Percentiles rank a stretch among this genome's conserved stretches.
Evolutionary conservation across 495 filamentous ascomycete genomes (phyloP).

Genomic region (Penicillium canescens): DNA sequence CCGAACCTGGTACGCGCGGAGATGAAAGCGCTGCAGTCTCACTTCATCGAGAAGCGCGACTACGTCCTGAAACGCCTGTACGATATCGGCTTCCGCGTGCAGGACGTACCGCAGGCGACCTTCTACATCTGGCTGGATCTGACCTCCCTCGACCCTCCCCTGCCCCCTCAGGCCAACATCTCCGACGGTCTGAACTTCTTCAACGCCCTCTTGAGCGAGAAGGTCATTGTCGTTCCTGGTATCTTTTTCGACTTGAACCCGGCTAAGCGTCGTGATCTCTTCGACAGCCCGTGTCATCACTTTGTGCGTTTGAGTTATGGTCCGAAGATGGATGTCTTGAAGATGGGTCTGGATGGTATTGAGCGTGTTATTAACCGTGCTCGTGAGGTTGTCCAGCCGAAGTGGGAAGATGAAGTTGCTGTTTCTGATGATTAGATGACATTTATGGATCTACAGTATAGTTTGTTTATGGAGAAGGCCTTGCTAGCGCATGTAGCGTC

Average conservation of each 20-base stretch:
- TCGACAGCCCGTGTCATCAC: slow-evolving; percentile 94
- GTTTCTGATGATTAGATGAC: slow-evolving; percentile 39
- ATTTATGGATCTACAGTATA: background rate
- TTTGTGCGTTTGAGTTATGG: slow-evolving; percentile 92
- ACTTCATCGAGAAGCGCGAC: slow-evolving; percentile 90
- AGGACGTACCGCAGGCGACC: slow-evolving; percentile 80
- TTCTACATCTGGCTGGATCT: slow-evolving; percentile 89
- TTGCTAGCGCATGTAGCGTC: too few species aligned
- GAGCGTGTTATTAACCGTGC: slow-evolving; percentile 66
- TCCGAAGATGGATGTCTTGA: slow-evolving; percentile 82
- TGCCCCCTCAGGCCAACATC: slow-evolving; percentile 58
- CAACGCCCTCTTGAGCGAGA: slow-evolving; percentile 85
- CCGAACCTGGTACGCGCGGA: slow-evolving; percentile 76
- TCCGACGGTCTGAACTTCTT: slow-evolving; percentile 96
- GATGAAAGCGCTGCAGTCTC: slow-evolving; percentile 84
- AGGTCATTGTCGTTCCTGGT: slow-evolving; percentile 92
- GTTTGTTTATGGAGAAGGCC: background rate
- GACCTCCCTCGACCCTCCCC: slow-evolving; percentile 43
- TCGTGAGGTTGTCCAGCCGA: slow-evolving; percentile 28
- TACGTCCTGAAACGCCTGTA: slow-evolving; percentile 76
- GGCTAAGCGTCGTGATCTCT: slow-evolving; percentile 82
- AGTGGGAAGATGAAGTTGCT: slow-evolving; percentile 44
- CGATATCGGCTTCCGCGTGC: slow-evolving; percentile 81
- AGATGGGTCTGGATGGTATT: slow-evolving; percentile 85
- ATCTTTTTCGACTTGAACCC: slow-evolving; percentile 88